phyloP scores from a whole-genome alignment of 495 filamentous ascomycete species.

The Neurospora sublineolata region DNA sequence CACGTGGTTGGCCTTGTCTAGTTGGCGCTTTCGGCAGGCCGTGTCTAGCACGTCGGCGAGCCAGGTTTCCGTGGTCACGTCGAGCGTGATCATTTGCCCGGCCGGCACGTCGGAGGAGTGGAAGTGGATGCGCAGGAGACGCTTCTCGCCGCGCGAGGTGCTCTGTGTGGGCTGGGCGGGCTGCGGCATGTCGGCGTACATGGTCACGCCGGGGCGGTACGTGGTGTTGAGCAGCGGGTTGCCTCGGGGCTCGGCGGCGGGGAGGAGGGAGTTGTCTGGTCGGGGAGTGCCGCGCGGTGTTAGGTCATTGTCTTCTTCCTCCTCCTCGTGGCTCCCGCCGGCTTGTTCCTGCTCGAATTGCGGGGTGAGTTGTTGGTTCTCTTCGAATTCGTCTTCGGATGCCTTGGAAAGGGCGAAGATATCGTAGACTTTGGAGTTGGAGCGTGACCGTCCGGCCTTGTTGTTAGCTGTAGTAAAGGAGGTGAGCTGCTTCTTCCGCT shows the following conservation, averaged over 20 bases:
- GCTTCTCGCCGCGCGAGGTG: constrained; percentile 54
- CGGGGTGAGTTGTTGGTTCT: constrained; percentile 67
- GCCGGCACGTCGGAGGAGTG: constrained; percentile 59
- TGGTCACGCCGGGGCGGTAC: constrained; percentile 42
- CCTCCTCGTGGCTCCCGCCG: constrained; percentile 24
- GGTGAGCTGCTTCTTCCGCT: constrained; percentile 63
- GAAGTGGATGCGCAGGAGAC: constrained; percentile 65
- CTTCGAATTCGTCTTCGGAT: constrained; percentile 59
- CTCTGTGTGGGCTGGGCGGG: constrained; percentile 46
- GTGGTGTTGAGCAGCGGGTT: constrained; percentile 50
- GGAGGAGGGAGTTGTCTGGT: constrained; percentile 24
- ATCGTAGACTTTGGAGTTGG: constrained; percentile 76
- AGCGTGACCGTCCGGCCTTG: constrained; percentile 50
- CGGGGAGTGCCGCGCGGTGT: constrained; percentile 33
- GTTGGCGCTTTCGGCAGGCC: constrained; percentile 77
- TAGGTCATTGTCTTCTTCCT: constrained; percentile 25
- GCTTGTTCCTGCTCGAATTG: constrained; percentile 49
- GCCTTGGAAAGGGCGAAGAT: constrained; percentile 88
- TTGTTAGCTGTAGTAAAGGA: constrained; percentile 92
- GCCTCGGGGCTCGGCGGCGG: constrained; percentile 26
- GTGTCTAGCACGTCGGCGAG: constrained; percentile 84
- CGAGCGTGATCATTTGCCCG: constrained; percentile 58
- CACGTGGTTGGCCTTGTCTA: constrained; percentile 82
- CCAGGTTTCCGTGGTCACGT: constrained; percentile 87
- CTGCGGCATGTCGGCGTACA: constrained; percentile 53